These are phyloP conservation scores for Cudoniella acicularis DNA, from an alignment of 495 filamentous ascomycete genomes.

Conservation along the genomic window DNA sequence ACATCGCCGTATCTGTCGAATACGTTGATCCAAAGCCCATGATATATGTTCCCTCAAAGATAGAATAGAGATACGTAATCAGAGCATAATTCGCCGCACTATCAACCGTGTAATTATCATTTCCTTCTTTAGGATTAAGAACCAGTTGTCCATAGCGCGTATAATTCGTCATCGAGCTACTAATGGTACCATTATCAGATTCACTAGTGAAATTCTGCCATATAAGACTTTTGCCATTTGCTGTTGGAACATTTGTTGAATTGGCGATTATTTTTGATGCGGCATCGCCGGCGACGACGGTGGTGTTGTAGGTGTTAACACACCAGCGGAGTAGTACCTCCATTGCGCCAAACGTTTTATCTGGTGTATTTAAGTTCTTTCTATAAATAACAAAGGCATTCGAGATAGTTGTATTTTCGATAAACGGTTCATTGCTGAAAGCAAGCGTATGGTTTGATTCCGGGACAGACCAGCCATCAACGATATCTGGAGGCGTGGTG, in stretches of 20 bases:
- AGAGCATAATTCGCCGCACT: not conserved
- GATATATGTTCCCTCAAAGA: not conserved
- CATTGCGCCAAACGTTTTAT: not conserved
- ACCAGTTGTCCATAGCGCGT: not conserved
- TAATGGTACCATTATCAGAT: not conserved
- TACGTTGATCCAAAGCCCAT: not conserved
- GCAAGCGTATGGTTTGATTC: not conserved
- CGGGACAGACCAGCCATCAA: not conserved
- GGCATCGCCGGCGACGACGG: not conserved
- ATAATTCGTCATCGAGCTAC: not conserved
- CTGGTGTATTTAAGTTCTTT: not conserved
- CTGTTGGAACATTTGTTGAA: not conserved
- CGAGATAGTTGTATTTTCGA: not conserved
- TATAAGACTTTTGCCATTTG: not conserved
- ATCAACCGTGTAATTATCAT: not conserved
- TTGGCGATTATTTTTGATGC: not conserved
- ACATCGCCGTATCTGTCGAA: not conserved
- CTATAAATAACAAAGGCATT: not conserved
- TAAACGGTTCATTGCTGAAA: not conserved
- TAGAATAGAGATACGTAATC: not conserved
- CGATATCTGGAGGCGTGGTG: not conserved
- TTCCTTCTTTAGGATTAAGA: not conserved
- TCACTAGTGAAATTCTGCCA: not conserved
- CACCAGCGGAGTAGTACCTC: not conserved
- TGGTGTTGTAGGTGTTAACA: not conserved